Base-by-base conservation (phyloP, 2,329 filamentous ascomycete species). In the Phyllosticta citriasiana region DNA sequence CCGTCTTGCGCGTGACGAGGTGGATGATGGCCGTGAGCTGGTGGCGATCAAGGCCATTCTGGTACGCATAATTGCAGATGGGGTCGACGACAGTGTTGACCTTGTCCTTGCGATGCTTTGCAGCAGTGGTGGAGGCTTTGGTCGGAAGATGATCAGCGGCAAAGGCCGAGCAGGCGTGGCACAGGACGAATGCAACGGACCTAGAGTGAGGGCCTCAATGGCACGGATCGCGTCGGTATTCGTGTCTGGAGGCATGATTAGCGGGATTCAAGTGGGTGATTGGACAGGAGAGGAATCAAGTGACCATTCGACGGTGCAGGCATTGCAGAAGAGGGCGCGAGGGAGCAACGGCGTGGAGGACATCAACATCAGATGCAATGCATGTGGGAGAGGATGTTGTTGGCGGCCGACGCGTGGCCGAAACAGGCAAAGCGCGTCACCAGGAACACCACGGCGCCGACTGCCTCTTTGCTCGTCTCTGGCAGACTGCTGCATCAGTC, bases 31-130 rank as follows among this genome's bases (percentile, higher is more conserved):
- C 78, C 60, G 79, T 76, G 56, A 95, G 79, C 27, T 82, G 79
- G 50, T 80, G 76, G 6, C 82, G 78, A 51, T 84, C 76, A 58
- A 94, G 78, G 7, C 91, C 91, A 62, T 81, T 77, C 64, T 88
- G 84, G 72, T 88, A 90, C 10, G 84, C 83, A 65, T 83, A 76
- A 4, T 82, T 81, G 55, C 82, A 78, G 61, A 91, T 78, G 26
- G 76, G 81, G 70, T 89, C 84, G 56, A 90, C 80, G 16, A 83
- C 77, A 22, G 82, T 78, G 65, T 87, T 85, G 64, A 90, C 81
- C 68, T 80, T 84, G 54, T 79, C 78, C 33, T 77, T 75, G 54
- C 89, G 83, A 66, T 87, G 82, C 71, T 89, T 91, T 63, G 86
- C 79, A 0, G 88, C 82, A 19, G 68, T 70, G 33, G 55, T 69